Percentiles rank a stretch among this genome's conserved stretches.
Evolutionary conservation across 2,329 filamentous ascomycete species (phyloP).

Genomic region (Reticulascus tulasneorum): DNA sequence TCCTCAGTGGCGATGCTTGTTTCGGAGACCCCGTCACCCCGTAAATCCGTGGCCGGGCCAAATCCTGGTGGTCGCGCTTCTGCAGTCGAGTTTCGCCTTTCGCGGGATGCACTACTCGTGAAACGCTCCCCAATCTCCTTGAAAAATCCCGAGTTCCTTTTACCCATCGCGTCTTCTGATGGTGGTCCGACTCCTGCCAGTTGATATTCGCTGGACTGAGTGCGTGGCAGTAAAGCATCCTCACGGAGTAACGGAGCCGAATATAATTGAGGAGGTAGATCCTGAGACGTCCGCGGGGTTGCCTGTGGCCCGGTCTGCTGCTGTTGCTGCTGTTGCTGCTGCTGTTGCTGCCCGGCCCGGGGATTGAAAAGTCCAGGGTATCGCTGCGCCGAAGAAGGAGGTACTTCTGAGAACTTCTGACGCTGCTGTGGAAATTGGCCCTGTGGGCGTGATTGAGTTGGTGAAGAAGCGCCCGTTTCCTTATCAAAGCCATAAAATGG

Average conservation of each 20-base stretch:
- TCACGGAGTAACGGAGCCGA: conserved; percentile 20
- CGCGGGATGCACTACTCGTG: conserved; percentile 25
- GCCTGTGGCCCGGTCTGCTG: conserved; percentile 11
- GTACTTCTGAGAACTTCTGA: conserved; percentile 32
- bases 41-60: conserved; percentile 14
- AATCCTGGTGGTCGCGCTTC: conserved; percentile 5
- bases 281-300: conserved; percentile 14
- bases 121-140: conserved; percentile 47
- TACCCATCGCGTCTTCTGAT: conserved; percentile 30
- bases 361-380: conserved; percentile 46
- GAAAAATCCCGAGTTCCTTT: conserved; percentile 40
- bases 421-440: conserved; percentile 18
- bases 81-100: conserved; percentile 24
- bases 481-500: conserved; percentile 44
- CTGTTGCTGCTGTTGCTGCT: too few species aligned
- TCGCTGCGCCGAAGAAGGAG: conserved; percentile 47
- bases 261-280: conserved; percentile 12
- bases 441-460: conserved; percentile 11
- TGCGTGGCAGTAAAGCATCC: conserved; percentile 32
- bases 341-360: conserved; percentile 9
- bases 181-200: conserved; percentile 30
- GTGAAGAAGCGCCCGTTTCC: conserved; percentile 37
- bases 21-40: conserved; percentile 37
- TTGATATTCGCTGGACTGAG: conserved; percentile 35
- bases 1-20: conserved; percentile 37